phyloP scores from a whole-genome alignment of 352 stramenopile species.

The Phytophthora sojae region DNA sequence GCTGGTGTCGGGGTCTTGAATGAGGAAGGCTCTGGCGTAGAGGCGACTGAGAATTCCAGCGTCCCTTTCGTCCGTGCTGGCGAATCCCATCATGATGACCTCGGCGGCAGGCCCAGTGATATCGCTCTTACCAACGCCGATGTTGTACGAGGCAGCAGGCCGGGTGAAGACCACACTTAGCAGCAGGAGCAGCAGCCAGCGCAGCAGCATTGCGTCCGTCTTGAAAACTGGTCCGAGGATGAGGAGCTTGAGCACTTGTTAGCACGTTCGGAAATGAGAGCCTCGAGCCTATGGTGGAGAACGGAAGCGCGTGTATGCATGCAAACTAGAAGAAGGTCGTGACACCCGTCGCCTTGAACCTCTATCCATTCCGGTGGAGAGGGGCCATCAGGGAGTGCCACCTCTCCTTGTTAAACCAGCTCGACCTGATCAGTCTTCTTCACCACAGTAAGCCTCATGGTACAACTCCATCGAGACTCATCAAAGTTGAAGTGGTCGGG shows the following conservation, averaged over 20 bases:
- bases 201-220: not conserved
- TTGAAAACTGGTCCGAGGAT: not conserved
- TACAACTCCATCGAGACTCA: not conserved
- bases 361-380: slow-evolving; percentile 1
- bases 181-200: not conserved
- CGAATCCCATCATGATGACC: slow-evolving; percentile 76
- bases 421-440: not conserved
- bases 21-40: slow-evolving; percentile 69
- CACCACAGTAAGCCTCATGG: not conserved
- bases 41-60: slow-evolving; percentile 71
- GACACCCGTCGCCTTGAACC: too few relatives aligned
- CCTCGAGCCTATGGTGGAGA: too few relatives aligned
- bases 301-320: not conserved
- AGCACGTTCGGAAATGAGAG: not conserved
- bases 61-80: slow-evolving; percentile 48
- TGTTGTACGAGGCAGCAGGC: slow-evolving; percentile 35
- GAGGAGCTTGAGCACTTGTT: not conserved
- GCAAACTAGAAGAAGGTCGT: not conserved
- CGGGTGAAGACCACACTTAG: not conserved
- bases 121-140: slow-evolving; percentile 67
- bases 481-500: not conserved
- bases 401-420: not conserved
- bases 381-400: not conserved
- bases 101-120: slow-evolving; percentile 68
- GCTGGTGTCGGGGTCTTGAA: slow-evolving; percentile 51